Conservation (phyloP, 257 asterid genomes). For the Primulina tabacum region DNA sequence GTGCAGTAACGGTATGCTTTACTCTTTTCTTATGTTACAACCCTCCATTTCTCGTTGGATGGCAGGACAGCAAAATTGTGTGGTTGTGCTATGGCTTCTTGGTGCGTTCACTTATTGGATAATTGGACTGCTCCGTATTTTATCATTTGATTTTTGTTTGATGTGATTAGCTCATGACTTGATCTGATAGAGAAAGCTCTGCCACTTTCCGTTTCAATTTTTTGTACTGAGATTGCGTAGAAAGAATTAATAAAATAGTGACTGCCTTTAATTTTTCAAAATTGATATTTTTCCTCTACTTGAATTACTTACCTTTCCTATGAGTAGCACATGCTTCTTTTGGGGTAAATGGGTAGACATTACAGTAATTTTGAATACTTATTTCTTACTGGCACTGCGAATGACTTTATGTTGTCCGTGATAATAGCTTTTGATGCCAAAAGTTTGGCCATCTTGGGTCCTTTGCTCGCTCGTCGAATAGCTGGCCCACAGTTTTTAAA, state of each 20-base stretch:
- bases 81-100: slow-evolving; percentile 21
- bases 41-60: slow-evolving; percentile 38
- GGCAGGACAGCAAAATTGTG: slow-evolving; percentile 28
- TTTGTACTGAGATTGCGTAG: slow-evolving; percentile 9
- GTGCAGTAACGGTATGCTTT: slow-evolving; percentile 95
- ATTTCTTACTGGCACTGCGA: background rate
- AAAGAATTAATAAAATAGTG: slow-evolving; percentile 19
- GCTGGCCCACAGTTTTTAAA: background rate
- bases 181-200: slow-evolving; percentile 11
- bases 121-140: slow-evolving; percentile 16
- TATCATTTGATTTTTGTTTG: slow-evolving; percentile 18
- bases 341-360: background rate
- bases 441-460: background rate
- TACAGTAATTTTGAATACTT: background rate
- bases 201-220: slow-evolving; percentile 5
- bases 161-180: slow-evolving; percentile 13
- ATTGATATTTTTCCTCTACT: background rate
- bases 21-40: slow-evolving; percentile 43
- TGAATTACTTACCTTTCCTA: background rate
- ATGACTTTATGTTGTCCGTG: slow-evolving; percentile 9
- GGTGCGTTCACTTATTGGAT: slow-evolving; percentile 21
- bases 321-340: background rate
- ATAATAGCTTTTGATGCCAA: slow-evolving; percentile 6
- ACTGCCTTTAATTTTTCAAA: background rate
- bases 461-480: background rate